Base-by-base conservation (phyloP, 1,284 basidiomycete species). In the Irpex lacteus region DNA sequence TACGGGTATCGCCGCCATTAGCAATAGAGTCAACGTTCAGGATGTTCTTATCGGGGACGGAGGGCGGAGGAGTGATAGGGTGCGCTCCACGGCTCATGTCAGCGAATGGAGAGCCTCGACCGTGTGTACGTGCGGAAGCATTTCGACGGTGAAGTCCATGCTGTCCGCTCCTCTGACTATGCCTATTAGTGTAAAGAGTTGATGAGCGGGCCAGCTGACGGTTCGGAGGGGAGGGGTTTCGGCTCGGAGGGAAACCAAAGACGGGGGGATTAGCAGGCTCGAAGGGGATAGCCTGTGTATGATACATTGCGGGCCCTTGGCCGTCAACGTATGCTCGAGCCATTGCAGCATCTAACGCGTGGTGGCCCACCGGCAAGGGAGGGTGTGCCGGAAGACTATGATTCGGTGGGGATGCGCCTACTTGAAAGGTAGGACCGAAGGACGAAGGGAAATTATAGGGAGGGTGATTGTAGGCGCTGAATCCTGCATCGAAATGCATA, bases 1-100 rank as follows among this genome's bases (percentile, higher is more conserved):
- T 94, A 49, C 93, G 81, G 38, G 89, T 92, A 70, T 95, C 93
- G 61, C 82, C 74, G 0, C 94, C 93, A 38, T 81, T 83, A 74
- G 90, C 89, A 70, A 95, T 93, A 63, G 81, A 81, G 37, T 78
- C 81, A 34, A 94, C 75, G 72, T 92, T 86, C 34, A 95, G 76
- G 68, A 86, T 83, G 71, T 94, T 94, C 65, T 85, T 81, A 70
- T 88, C 84, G 59, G 74, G 64, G 40, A 58, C 37, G 3, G 54
- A 19, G 11, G 21, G 26, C 13, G 38, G 18, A 19, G 50, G 38
- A 34, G 62, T 18, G 15, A 54, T 37, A 56, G 57, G 21, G 40
- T 44, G 40, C 11, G 40, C 8, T 15, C 15, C 11, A 15, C 2
- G 8, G 40, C 15, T 15, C 40, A 44, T 11, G 40, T 9, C 15